Evolutionary conservation across 805 yeast species (phyloP).

Genomic region (Candida pseudoglaebosa): DNA sequence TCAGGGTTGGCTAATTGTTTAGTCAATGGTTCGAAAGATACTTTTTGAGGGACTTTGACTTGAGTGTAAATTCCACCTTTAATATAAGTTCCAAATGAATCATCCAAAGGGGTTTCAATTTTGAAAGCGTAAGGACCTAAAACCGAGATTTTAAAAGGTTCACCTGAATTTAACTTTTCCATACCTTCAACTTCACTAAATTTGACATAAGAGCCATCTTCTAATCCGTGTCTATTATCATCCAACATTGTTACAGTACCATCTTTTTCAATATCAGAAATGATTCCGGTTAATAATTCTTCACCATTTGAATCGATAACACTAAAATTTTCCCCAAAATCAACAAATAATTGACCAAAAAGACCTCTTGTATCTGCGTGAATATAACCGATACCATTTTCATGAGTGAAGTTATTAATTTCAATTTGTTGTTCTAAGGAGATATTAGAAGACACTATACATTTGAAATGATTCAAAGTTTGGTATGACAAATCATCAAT

Average conservation of each 20-base stretch:
- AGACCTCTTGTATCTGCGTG: constrained; percentile 81
- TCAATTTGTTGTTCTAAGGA: constrained; percentile 69
- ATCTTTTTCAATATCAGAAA: constrained; percentile 79
- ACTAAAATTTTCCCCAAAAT: constrained; percentile 78
- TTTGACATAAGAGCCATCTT: constrained; percentile 87
- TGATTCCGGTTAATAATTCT: constrained; percentile 82
- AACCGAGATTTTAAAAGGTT: constrained; percentile 72
- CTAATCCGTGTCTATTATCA: constrained; percentile 88
- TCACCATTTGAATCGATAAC: constrained; percentile 88
- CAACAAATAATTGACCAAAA: constrained; percentile 85
- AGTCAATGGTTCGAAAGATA: constrained; percentile 59
- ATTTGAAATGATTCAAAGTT: constrained; percentile 60
- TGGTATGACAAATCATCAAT: constrained; percentile 52
- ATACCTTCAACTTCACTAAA: constrained; percentile 84
- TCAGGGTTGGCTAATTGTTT: constrained; percentile 77
- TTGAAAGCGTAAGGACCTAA: constrained; percentile 94
- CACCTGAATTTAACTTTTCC: constrained; percentile 67
- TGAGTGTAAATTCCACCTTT: constrained; percentile 91
- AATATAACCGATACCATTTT: constrained; percentile 70
- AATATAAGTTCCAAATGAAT: constrained; percentile 56
- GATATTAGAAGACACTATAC: constrained; percentile 77
- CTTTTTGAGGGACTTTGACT: constrained; percentile 74
- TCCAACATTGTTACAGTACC: constrained; percentile 94
- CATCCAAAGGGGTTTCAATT: constrained; percentile 48
- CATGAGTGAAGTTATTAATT: constrained; percentile 73